phyloP scores from a whole-genome alignment of 2,329 filamentous ascomycete species.

The Cladosporium sp. region DNA sequence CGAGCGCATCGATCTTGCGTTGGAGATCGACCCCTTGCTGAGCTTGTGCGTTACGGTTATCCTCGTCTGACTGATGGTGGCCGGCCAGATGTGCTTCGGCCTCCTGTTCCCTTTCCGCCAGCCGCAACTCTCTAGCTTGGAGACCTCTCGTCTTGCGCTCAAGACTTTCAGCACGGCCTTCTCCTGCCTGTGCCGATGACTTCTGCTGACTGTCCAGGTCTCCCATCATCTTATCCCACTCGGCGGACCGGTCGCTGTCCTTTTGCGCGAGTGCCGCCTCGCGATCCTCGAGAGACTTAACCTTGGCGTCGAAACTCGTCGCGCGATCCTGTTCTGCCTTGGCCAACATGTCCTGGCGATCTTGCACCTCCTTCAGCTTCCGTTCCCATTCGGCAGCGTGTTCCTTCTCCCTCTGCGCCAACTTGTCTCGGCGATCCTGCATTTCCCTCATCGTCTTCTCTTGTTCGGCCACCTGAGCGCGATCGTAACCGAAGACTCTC shows the following conservation, averaged over 20 bases:
- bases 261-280: slow-evolving; percentile 6
- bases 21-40: slow-evolving; percentile 3
- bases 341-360: no score
- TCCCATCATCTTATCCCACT: not conserved
- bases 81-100: not conserved
- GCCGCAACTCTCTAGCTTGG: slow-evolving; percentile 3
- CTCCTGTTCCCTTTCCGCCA: slow-evolving; percentile 1
- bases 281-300: slow-evolving; percentile 14
- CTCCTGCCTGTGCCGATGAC: not conserved
- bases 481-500: no score
- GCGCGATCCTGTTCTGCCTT: not conserved
- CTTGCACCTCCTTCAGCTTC: no score
- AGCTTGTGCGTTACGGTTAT: not conserved
- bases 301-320: slow-evolving; percentile 1
- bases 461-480: no score
- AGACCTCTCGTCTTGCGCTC: slow-evolving; percentile 15
- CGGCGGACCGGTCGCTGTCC: slow-evolving; percentile 1
- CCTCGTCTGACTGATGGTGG: not conserved
- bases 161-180: not conserved
- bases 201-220: not conserved
- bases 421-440: no score
- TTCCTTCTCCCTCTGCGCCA: no score
- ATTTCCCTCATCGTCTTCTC: no score
- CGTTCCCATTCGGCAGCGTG: no score
- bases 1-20: slow-evolving; percentile 7